These are phyloP conservation scores for Jaapia argillacea DNA, from an alignment of 768 basidiomycete species.

Conservation along the genomic window DNA sequence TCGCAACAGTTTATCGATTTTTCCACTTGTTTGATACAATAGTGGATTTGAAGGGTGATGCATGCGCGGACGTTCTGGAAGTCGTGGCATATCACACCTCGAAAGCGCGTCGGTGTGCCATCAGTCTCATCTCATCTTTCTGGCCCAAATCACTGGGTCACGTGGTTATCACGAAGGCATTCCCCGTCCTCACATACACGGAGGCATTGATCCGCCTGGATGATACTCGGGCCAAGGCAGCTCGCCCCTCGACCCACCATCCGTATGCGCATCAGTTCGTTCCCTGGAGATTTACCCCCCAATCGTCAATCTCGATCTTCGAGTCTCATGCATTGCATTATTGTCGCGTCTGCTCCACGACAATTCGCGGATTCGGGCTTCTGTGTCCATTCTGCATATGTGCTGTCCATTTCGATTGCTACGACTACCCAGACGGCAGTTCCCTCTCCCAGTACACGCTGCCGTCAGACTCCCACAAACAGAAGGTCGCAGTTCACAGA, in stretches of 20 bases:
- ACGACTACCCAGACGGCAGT: constrained; percentile 59
- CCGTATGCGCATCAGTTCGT: constrained; percentile 53
- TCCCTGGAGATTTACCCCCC: constrained; percentile 49
- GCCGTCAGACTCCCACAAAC: constrained; percentile 32
- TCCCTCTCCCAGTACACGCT: constrained; percentile 43
- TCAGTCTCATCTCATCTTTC: constrained; percentile 43
- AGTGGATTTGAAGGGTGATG: constrained; percentile 50
- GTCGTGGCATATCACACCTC: constrained; percentile 58
- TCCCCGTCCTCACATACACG: constrained; percentile 27
- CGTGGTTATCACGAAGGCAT: constrained; percentile 42
- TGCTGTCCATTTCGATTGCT: constrained; percentile 70
- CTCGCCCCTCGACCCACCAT: constrained; percentile 18
- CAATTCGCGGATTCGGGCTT: constrained; percentile 59
- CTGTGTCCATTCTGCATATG: constrained; percentile 64
- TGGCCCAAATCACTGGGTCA: constrained; percentile 71
- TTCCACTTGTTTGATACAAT: constrained; percentile 45
- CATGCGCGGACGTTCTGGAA: constrained; percentile 62
- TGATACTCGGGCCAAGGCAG: constrained; percentile 4
- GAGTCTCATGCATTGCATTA: constrained; percentile 26
- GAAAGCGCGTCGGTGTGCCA: constrained; percentile 42
- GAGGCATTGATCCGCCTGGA: too few relatives aligned
- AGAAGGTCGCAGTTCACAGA: constrained; percentile 51
- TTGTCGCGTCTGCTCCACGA: constrained; percentile 47
- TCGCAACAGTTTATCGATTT: constrained; percentile 36
- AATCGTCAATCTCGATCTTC: constrained; percentile 15